These are phyloP conservation scores for Yamadazyma akitaensis DNA, from an alignment of 805 yeast genomes.

Conservation along the genomic window DNA sequence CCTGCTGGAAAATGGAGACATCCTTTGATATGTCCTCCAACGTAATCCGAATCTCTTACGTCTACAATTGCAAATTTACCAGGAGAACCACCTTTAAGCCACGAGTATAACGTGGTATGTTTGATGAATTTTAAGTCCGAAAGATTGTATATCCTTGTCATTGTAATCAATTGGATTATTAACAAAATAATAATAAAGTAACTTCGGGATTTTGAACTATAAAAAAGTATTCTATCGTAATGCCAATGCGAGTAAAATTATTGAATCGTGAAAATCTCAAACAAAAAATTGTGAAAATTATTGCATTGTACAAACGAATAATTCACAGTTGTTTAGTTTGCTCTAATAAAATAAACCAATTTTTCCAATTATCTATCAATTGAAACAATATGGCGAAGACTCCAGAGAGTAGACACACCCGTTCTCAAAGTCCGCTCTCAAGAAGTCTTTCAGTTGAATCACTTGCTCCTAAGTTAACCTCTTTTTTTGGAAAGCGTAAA, in stretches of 20 bases:
- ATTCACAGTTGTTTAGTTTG: background rate
- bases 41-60: slow-evolving; percentile 78
- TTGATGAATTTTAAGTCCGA: slow-evolving; percentile 47
- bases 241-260: background rate
- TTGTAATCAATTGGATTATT: background rate
- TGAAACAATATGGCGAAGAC: slow-evolving; percentile 1
- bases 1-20: slow-evolving; percentile 56
- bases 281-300: background rate
- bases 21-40: slow-evolving; percentile 71
- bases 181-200: too few species aligned
- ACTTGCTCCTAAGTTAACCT: slow-evolving; percentile 35
- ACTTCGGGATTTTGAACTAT: too few species aligned
- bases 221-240: background rate
- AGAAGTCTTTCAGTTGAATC: slow-evolving; percentile 40
- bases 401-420: background rate
- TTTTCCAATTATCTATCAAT: background rate
- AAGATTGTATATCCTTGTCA: slow-evolving; percentile 21
- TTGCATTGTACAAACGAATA: background rate
- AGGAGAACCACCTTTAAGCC: slow-evolving; percentile 44
- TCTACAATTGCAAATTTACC: slow-evolving; percentile 60
- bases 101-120: slow-evolving; percentile 41
- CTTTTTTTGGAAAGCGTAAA: slow-evolving; percentile 28
- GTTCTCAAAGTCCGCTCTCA: slow-evolving; percentile 18
- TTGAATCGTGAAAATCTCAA: background rate
- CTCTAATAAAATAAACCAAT: background rate